phyloP scores from a whole-genome alignment of 352 stramenopile genomes.

The Phytophthora syringae region DNA sequence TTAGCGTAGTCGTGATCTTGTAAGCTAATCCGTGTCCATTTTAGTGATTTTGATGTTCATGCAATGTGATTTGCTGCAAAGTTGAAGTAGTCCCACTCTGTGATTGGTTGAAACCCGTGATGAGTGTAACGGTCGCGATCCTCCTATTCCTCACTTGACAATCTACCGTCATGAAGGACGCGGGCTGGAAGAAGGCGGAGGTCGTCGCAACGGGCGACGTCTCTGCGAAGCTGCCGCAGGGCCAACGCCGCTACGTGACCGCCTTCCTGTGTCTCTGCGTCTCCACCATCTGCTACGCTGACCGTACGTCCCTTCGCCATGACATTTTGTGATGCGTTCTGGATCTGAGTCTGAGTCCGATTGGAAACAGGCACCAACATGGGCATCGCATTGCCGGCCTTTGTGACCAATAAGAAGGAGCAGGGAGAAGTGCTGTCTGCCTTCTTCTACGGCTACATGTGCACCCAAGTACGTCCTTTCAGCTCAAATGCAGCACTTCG shows the following conservation, averaged over 20 bases:
- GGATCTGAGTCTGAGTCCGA: slow-evolving; percentile 26
- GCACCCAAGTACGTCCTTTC: slow-evolving; percentile 65
- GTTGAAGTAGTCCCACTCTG: slow-evolving; percentile 18
- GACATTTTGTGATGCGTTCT: not conserved
- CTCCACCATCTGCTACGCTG: slow-evolving; percentile 87
- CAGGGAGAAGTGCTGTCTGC: slow-evolving; percentile 84
- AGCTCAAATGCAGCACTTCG: not conserved
- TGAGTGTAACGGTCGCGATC: slow-evolving; percentile 31
- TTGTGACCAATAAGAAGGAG: slow-evolving; percentile 75
- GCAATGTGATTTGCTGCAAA: not conserved
- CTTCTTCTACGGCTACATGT: slow-evolving; percentile 91
- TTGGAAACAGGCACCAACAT: not conserved
- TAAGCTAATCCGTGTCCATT: slow-evolving; percentile 34
- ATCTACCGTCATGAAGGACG: slow-evolving; percentile 25
- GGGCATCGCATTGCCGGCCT: slow-evolving; percentile 79
- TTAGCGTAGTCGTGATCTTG: slow-evolving; percentile 25
- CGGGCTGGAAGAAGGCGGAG: slow-evolving; percentile 23
- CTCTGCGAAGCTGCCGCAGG: slow-evolving; percentile 28
- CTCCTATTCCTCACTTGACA: slow-evolving; percentile 21
- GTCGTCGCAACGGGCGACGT: slow-evolving; percentile 4
- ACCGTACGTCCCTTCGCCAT: slow-evolving; percentile 49
- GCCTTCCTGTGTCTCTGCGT: slow-evolving; percentile 76
- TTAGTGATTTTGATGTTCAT: slow-evolving; percentile 23
- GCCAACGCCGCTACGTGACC: slow-evolving; percentile 71
- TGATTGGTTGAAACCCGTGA: slow-evolving; percentile 38